Evolutionary conservation across 352 stramenopile species (phyloP).

Genomic region (Globisporangium uncinulatum): DNA sequence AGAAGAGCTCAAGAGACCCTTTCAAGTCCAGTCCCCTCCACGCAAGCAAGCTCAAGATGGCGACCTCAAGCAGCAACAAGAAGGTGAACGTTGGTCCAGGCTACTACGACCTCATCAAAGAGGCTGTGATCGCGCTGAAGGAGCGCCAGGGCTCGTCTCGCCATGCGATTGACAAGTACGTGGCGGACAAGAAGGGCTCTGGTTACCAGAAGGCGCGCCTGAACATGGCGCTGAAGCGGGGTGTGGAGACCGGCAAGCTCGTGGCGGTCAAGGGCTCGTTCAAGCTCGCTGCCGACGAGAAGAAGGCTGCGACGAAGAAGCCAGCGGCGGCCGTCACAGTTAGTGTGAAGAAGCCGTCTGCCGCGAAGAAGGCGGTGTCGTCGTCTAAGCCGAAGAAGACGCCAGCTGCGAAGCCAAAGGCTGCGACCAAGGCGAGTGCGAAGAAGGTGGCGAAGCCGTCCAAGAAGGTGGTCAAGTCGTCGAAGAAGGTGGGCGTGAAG

Average conservation of each 20-base stretch:
- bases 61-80: slow-evolving; percentile 32
- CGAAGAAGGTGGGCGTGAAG: slow-evolving; percentile 26
- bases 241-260: slow-evolving; percentile 85
- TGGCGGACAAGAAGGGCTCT: slow-evolving; percentile 80
- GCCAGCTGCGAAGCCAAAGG: slow-evolving; percentile 50
- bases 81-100: slow-evolving; percentile 56
- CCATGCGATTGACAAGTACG: slow-evolving; percentile 93
- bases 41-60: slow-evolving; percentile 24
- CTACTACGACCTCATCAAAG: slow-evolving; percentile 93
- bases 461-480: slow-evolving; percentile 29
- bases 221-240: slow-evolving; percentile 89
- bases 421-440: slow-evolving; percentile 51
- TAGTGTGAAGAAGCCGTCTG: slow-evolving; percentile 13
- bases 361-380: slow-evolving; percentile 54
- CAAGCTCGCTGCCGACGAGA: slow-evolving; percentile 91
- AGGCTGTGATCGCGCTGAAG: slow-evolving; percentile 89
- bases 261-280: slow-evolving; percentile 92
- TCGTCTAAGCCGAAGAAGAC: slow-evolving; percentile 52
- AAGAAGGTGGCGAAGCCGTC: slow-evolving; percentile 54
- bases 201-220: slow-evolving; percentile 76
- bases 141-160: slow-evolving; percentile 88
- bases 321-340: slow-evolving; percentile 19
- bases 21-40: not conserved
- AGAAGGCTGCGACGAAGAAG: slow-evolving; percentile 59
- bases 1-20: not conserved